Percentiles rank a stretch among this genome's conserved stretches.
These are phyloP conservation scores for Hypoxylon sp. DNA, from an alignment of 2,329 filamentous ascomycete genomes.

Conservation along the genomic window DNA sequence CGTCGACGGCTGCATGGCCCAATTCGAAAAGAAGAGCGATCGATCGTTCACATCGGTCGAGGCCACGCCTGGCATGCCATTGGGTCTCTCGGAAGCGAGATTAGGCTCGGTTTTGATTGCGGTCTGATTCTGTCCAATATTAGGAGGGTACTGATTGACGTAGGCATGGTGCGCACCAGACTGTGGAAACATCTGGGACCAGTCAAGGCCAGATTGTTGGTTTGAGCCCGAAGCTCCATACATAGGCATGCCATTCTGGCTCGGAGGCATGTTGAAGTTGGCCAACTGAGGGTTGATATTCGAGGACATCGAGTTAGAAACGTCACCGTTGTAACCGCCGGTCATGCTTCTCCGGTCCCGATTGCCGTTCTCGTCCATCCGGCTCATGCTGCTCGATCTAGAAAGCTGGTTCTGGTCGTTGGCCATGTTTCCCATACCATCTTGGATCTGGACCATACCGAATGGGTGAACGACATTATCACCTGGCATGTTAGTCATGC, in stretches of 20 bases:
- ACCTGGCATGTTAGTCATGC: slow-evolving; percentile 68
- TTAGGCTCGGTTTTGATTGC: slow-evolving; percentile 76
- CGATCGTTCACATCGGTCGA: slow-evolving; percentile 56
- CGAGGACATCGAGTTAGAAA: slow-evolving; percentile 70
- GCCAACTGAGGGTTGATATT: slow-evolving; percentile 73
- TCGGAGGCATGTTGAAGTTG: slow-evolving; percentile 72
- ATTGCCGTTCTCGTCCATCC: slow-evolving; percentile 66
- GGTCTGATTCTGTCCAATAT: slow-evolving; percentile 77
- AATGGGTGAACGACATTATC: slow-evolving; percentile 71
- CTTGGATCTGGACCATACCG: slow-evolving; percentile 67
- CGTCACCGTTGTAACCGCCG: slow-evolving; percentile 67
- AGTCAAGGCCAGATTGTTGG: slow-evolving; percentile 76
- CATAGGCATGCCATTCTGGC: slow-evolving; percentile 74
- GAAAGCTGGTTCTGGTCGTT: slow-evolving; percentile 73
- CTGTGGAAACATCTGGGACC: slow-evolving; percentile 80
- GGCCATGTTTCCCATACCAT: slow-evolving; percentile 70
- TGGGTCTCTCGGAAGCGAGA: slow-evolving; percentile 63
- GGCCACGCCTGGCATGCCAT: slow-evolving; percentile 59
- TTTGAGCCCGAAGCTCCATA: slow-evolving; percentile 71
- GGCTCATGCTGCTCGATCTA: slow-evolving; percentile 70
- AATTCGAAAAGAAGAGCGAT: slow-evolving; percentile 63
- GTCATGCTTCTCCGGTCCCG: slow-evolving; percentile 70
- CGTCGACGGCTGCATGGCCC: slow-evolving; percentile 61
- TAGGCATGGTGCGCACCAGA: slow-evolving; percentile 76
- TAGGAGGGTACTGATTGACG: slow-evolving; percentile 72